Evolutionary conservation across 2,329 filamentous ascomycete genomes (phyloP), one percentile per base, ranked within the genome.

Genomic region (Fusarium lyarnte): DNA sequence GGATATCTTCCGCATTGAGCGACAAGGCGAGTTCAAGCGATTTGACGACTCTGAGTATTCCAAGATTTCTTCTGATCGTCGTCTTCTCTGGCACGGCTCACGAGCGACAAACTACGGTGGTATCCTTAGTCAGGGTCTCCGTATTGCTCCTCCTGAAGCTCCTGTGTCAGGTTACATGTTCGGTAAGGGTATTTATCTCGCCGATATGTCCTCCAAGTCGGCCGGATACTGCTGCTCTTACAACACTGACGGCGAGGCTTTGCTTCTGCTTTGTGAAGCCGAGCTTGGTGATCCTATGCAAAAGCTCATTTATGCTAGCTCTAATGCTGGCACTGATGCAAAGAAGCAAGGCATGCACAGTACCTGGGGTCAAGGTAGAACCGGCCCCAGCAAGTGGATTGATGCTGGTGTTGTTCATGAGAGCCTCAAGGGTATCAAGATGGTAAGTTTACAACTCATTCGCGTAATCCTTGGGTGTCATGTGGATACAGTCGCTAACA

Each of bases 61-160:
- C 27, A 86, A 87, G 52, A 79, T 85, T 14, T 83, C 86, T n/a
- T 88, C 87, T 52, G 89, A 96, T 78, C 89, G 92, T 29, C 90
- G 93, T 23, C 89, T 97, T 3, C 86, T 97, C 6, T 97, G 94
- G 94, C 94, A 97, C 79, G 94, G 94, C 21, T 95, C 93, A 21
- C 90, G 94, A 38, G 88, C 87, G 36, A 96, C 93, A 58, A 97
- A 97, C 80, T 97, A 91, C 73, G 94, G 92, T 77, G 94, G 94
- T 78, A 97, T 97, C 66, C 88, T 97, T 45, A 92, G 90, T 63
- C 93, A 97, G 81, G 94, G 94, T 72, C 87, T 97, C 11, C 92
- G 94, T n/a, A 97, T 97, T 73, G 94, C 94, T 11, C 94, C 94
- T 0, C 92, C 92, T 0, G 92, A 97, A 80, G 94, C 94, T 0